Percentiles rank a stretch among this genome's conserved stretches.
phyloP scores from a whole-genome alignment of 306 rosid species.

The Argentina anserina region DNA sequence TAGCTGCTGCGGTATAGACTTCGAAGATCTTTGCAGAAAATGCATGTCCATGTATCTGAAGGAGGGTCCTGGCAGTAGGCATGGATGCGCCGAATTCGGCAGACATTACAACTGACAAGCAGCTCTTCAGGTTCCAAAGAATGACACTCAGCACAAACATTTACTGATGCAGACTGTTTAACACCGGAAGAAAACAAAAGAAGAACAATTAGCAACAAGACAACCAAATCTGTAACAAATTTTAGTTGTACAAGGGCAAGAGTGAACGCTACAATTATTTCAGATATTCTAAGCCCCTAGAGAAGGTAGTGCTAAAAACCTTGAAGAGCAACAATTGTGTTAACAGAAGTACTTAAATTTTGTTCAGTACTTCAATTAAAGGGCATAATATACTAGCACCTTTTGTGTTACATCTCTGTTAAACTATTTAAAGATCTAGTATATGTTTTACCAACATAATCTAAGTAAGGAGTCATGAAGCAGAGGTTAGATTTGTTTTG shows the following conservation, averaged over 20 bases:
- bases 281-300: slow-evolving; percentile 12
- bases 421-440: neutral
- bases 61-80: slow-evolving; percentile 84
- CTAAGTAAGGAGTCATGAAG: slow-evolving; percentile 1
- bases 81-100: slow-evolving; percentile 42
- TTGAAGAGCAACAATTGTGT: neutral
- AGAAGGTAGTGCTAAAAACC: slow-evolving; percentile 10
- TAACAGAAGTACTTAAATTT: too few species aligned
- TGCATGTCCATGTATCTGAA: slow-evolving; percentile 72
- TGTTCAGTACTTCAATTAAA: neutral
- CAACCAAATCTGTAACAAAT: slow-evolving; percentile 21
- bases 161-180: slow-evolving; percentile 35
- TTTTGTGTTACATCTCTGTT: neutral
- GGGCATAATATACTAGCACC: neutral
- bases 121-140: slow-evolving; percentile 68
- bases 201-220: slow-evolving; percentile 16
- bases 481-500: neutral
- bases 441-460: neutral
- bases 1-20: slow-evolving; percentile 25
- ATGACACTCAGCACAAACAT: slow-evolving; percentile 57
- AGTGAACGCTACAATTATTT: slow-evolving; percentile 17
- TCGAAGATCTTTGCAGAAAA: slow-evolving; percentile 67
- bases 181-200: slow-evolving; percentile 7
- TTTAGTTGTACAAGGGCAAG: slow-evolving; percentile 17
- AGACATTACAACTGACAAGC: slow-evolving; percentile 54